A percentile compares a stretch with the other conserved stretches of the same genome.
phyloP scores from a whole-genome alignment of 768 basidiomycete genomes.

The Auriscalpium microsporum region DNA sequence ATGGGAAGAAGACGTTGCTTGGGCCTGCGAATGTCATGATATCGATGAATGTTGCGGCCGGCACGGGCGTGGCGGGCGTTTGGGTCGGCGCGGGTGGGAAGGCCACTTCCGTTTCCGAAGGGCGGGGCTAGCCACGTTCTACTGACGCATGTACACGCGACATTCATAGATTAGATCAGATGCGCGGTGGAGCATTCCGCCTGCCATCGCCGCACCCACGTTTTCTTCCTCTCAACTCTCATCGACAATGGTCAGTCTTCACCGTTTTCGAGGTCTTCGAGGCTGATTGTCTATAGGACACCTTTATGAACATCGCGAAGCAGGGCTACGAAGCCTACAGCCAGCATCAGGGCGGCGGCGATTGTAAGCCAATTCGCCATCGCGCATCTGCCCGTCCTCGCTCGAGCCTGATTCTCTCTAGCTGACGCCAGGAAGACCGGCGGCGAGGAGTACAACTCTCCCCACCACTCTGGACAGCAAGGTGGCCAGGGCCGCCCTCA shows the following conservation, averaged over 20 bases:
- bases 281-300: slow-evolving; percentile 36
- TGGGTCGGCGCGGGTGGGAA: no score
- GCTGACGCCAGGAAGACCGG: slow-evolving; percentile 39
- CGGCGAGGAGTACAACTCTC: slow-evolving; percentile 54
- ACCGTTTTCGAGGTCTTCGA: background rate
- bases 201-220: background rate
- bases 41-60: no score
- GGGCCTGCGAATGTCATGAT: no score
- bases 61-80: no score
- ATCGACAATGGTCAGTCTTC: background rate
- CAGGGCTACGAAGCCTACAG: slow-evolving; percentile 50
- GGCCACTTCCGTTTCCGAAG: no score
- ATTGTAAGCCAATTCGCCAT: slow-evolving; percentile 26
- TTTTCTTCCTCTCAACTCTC: background rate
- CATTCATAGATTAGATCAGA: background rate
- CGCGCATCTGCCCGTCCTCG: background rate
- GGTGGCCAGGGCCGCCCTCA: slow-evolving; percentile 9
- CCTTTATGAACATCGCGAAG: slow-evolving; percentile 63
- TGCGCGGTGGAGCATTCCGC: background rate
- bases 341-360: slow-evolving; percentile 24
- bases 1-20: background rate
- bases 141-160: background rate
- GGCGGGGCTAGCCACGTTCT: no score
- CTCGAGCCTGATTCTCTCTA: slow-evolving; percentile 5
- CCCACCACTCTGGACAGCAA: slow-evolving; percentile 31